Conservation (phyloP, 2,329 filamentous ascomycete genomes). For the Fusarium sp. region DNA sequence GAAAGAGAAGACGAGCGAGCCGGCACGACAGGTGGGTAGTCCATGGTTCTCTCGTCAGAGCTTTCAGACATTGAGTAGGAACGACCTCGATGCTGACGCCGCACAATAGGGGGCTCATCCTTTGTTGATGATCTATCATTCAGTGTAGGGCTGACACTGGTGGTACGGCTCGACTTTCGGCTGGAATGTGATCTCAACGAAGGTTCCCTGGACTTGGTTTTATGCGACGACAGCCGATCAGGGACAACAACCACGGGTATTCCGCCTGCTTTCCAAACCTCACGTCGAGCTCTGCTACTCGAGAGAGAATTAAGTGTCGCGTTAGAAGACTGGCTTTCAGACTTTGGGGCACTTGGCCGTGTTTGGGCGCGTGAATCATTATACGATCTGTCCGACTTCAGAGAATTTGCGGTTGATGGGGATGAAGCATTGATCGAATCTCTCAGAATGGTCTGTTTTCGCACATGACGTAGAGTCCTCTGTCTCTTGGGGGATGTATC, state of each 20-base stretch:
- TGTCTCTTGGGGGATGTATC: constrained; percentile 58
- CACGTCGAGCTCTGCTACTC: constrained; percentile 66
- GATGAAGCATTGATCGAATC: constrained; percentile 50
- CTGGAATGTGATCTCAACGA: constrained; percentile 72
- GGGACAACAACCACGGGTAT: constrained; percentile 73
- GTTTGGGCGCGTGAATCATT: constrained; percentile 46
- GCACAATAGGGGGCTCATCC: constrained; percentile 56
- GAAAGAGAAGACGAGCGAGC: constrained; percentile 70
- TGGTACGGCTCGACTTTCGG: constrained; percentile 63
- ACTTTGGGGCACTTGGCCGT: constrained; percentile 47
- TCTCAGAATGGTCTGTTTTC: constrained; percentile 64
- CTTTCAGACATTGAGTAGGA: constrained; percentile 61
- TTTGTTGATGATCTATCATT: constrained; percentile 56
- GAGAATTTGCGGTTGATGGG: constrained; percentile 14
- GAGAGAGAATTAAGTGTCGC: constrained; percentile 61
- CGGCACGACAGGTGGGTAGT: constrained; percentile 69
- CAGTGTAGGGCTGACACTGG: constrained; percentile 62
- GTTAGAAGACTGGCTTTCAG: constrained; percentile 62
- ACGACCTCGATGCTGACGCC: constrained; percentile 55
- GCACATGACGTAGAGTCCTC: constrained; percentile 70
- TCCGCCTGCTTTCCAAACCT: constrained; percentile 68
- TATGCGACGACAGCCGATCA: constrained; percentile 65
- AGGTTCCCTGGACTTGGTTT: constrained; percentile 62
- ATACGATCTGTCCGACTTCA: constrained; percentile 26
- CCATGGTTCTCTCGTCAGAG: constrained; percentile 67